Conservation (phyloP, 768 basidiomycete genomes). For the Hypsizygus marmoreus region DNA sequence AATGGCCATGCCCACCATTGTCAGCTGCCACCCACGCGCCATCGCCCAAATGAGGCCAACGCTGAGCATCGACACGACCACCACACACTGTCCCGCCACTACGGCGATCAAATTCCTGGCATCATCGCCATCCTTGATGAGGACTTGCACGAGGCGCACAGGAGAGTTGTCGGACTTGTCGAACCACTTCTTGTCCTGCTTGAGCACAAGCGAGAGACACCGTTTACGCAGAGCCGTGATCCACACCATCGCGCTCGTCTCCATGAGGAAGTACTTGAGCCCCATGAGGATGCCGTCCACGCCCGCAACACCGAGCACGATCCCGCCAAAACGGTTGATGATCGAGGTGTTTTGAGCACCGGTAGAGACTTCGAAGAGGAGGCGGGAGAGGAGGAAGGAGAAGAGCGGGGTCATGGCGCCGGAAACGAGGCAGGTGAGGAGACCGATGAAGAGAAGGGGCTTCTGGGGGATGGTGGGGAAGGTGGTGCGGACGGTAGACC, state of each 20-base stretch:
- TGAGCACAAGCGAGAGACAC: constrained; percentile 61
- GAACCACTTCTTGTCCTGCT: constrained; percentile 88
- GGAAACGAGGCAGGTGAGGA: constrained; percentile 66
- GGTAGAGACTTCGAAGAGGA: constrained; percentile 75
- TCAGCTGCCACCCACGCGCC: constrained; percentile 87
- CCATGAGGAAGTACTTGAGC: constrained; percentile 80
- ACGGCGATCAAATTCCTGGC: constrained; percentile 74
- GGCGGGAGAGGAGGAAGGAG: constrained; percentile 82
- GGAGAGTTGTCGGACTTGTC: constrained; percentile 66
- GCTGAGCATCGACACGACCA: constrained; percentile 78
- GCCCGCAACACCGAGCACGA: constrained; percentile 74
- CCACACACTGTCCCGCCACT: constrained; percentile 69
- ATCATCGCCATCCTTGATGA: constrained; percentile 92
- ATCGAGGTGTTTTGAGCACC: constrained; percentile 61
- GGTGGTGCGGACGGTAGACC: constrained; percentile 51
- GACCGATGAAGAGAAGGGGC: constrained; percentile 65
- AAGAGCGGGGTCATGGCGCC: constrained; percentile 92
- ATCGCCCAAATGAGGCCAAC: constrained; percentile 91
- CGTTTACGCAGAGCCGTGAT: constrained; percentile 59
- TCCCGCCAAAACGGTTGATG: constrained; percentile 71
- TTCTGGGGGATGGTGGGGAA: constrained; percentile 80
- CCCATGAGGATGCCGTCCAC: constrained; percentile 76
- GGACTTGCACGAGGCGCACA: constrained; percentile 62
- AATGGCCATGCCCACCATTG: constrained; percentile 85
- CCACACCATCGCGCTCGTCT: constrained; percentile 75